Evolutionary conservation across 805 yeast species (phyloP).

Genomic region (Yamadazyma paraphyllophila): DNA sequence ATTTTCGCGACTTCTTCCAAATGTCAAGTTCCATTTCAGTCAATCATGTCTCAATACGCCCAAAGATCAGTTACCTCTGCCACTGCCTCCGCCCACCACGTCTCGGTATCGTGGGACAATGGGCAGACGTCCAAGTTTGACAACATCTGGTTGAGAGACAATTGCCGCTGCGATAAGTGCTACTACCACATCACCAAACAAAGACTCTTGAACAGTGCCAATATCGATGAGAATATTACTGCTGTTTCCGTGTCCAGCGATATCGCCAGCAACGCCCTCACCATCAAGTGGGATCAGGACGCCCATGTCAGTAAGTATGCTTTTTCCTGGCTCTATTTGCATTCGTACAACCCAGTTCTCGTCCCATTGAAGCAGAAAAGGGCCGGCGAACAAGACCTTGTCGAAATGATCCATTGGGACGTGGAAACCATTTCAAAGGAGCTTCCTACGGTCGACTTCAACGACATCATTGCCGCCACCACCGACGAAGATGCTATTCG

Average conservation of each 20-base stretch:
- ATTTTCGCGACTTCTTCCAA: neutral
- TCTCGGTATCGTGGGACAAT: neutral
- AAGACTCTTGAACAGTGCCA: constrained; percentile 54
- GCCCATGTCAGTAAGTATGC: constrained; percentile 39
- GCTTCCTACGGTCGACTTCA: constrained; percentile 50
- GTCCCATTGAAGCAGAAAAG: constrained; percentile 29
- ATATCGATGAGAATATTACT: constrained; percentile 30
- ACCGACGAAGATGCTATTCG: constrained; percentile 42
- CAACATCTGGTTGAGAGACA: constrained; percentile 63
- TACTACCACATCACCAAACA: constrained; percentile 58
- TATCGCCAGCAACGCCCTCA: constrained; percentile 14
- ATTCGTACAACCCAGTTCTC: constrained; percentile 52
- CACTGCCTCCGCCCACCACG: neutral
- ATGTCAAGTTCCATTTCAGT: neutral
- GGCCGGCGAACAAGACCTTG: constrained; percentile 24
- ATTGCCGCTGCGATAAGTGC: constrained; percentile 57
- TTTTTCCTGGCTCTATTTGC: constrained; percentile 44
- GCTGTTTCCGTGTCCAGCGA: constrained; percentile 15
- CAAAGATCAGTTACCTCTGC: neutral
- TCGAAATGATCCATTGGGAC: constrained; percentile 44
- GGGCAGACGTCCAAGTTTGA: constrained; percentile 24
- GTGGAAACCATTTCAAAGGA: constrained; percentile 35
- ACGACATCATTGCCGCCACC: constrained; percentile 39
- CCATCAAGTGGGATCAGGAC: constrained; percentile 39
- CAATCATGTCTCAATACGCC: neutral